Conservation (phyloP, 2,329 filamentous ascomycete genomes). For the Pseudogymnoascus sp. region DNA sequence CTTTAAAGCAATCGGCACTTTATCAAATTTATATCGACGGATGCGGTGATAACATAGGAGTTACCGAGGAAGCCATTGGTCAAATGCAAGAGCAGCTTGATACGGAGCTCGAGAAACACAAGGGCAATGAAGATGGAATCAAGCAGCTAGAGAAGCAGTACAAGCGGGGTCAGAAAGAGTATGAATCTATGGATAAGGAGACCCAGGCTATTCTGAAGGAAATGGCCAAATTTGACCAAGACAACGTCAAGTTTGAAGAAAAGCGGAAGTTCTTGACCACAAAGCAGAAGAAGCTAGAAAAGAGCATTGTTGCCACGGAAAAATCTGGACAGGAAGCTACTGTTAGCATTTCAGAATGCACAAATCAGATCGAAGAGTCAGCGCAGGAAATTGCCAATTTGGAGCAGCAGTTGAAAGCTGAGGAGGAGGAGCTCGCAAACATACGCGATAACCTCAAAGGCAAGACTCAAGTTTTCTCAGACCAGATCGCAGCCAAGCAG, state of each 20-base stretch:
- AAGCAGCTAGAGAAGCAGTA: conserved; percentile 82
- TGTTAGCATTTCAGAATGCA: conserved; percentile 69
- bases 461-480: conserved; percentile 90
- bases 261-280: conserved; percentile 88
- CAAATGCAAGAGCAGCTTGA: conserved; percentile 85
- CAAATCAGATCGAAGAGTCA: conserved; percentile 69
- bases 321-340: conserved; percentile 66
- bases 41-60: conserved; percentile 77
- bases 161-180: conserved; percentile 73
- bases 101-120: conserved; percentile 81
- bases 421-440: conserved; percentile 73
- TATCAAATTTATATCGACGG: conserved; percentile 90
- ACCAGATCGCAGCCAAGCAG: conserved; percentile 85
- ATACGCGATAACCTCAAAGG: conserved; percentile 86
- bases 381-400: conserved; percentile 65
- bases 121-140: conserved; percentile 82
- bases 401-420: conserved; percentile 65
- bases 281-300: conserved; percentile 94
- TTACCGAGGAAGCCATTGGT: conserved; percentile 82
- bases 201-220: conserved; percentile 75
- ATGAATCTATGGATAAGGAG: conserved; percentile 72
- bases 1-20: conserved; percentile 78
- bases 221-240: conserved; percentile 88
- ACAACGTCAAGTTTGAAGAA: conserved; percentile 94
- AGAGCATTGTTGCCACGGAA: conserved; percentile 70